phyloP scores from a whole-genome alignment of 257 asterid genomes.

The Solanum infundibuliforme region DNA sequence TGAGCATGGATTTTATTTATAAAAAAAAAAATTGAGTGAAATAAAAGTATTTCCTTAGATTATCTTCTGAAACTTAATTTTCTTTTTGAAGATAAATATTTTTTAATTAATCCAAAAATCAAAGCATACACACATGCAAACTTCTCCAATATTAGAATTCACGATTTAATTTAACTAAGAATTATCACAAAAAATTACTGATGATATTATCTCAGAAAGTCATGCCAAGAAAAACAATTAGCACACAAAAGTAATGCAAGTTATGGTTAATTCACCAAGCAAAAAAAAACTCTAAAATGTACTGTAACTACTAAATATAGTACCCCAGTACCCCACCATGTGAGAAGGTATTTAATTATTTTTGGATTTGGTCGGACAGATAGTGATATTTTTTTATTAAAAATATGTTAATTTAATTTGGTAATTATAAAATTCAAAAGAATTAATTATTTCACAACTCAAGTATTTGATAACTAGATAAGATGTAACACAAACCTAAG shows the following conservation, averaged over 20 bases:
- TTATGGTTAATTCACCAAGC: background rate
- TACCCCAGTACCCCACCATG: background rate
- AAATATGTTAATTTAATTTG: too few species aligned
- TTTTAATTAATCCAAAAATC: background rate
- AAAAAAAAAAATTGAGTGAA: background rate
- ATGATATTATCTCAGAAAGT: too few species aligned
- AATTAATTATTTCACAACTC: background rate
- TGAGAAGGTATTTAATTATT: background rate
- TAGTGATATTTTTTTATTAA: too few species aligned
- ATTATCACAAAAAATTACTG: too few species aligned
- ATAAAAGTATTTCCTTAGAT: background rate
- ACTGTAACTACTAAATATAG: background rate
- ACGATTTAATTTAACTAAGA: too few species aligned
- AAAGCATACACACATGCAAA: background rate
- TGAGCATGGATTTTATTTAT: background rate
- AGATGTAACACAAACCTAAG: background rate
- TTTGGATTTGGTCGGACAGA: background rate
- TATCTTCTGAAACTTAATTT: background rate
- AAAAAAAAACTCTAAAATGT: background rate
- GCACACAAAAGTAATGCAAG: background rate
- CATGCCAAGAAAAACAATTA: too few species aligned
- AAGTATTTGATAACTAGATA: background rate
- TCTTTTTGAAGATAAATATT: background rate
- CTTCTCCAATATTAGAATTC: background rate
- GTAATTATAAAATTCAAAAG: background rate